Percentiles rank a stretch among this genome's conserved stretches.
phyloP scores from a whole-genome alignment of 495 filamentous ascomycete genomes.

The Eremomyces bilateralis region DNA sequence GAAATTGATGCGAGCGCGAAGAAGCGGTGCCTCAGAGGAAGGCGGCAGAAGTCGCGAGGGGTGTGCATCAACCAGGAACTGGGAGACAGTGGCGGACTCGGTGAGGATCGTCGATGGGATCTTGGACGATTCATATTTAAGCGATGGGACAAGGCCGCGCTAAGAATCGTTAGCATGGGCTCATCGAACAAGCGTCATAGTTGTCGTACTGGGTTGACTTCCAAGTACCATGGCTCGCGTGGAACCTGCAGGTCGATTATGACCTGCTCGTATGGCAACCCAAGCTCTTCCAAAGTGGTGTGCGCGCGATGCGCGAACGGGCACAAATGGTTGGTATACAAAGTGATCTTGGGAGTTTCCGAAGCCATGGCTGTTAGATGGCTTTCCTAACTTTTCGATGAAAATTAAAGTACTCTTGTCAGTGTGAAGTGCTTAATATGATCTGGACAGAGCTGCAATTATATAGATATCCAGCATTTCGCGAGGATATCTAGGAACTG shows the following conservation, averaged over 20 bases:
- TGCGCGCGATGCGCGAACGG: constrained; percentile 72
- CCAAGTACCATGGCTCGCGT: constrained; percentile 62
- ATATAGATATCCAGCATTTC: no score
- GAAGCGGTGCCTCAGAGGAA: constrained; percentile 21
- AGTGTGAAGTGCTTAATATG: no score
- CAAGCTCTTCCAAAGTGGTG: constrained; percentile 51
- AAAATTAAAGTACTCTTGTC: no score
- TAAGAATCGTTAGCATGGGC: no score
- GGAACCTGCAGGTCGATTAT: constrained; percentile 53
- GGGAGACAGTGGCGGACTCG: constrained; percentile 51
- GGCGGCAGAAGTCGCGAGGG: constrained; percentile 33
- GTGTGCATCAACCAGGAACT: constrained; percentile 45
- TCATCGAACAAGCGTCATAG: no score
- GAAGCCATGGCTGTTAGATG: no score
- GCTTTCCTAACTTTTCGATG: no score
- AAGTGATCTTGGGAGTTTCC: constrained; percentile 30
- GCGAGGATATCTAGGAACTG: no score
- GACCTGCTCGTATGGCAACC: constrained; percentile 55
- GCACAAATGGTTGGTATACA: constrained; percentile 61
- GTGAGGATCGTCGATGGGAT: constrained; percentile 32
- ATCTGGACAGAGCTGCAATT: no score
- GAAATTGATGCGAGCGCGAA: constrained; percentile 47
- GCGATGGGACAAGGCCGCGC: constrained; percentile 54
- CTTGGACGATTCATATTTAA: constrained; percentile 37
- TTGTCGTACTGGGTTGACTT: constrained; percentile 60